phyloP scores from a whole-genome alignment of 352 stramenopile genomes.

The Globisporangium mamillatum region DNA sequence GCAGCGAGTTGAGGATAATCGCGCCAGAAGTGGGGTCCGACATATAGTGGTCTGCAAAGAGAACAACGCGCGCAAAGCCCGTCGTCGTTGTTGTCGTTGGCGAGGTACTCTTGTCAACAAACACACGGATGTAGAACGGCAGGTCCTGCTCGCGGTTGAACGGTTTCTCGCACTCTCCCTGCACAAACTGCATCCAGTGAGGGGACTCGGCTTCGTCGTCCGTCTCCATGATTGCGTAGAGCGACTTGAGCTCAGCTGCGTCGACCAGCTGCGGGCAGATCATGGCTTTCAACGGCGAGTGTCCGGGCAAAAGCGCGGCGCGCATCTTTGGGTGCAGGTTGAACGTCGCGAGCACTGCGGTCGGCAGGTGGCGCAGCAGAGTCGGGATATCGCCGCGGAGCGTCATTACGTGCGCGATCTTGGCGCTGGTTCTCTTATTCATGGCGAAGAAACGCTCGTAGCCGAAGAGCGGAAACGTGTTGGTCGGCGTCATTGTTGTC shows the following conservation, averaged over 20 bases:
- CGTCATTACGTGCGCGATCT: conserved; percentile 49
- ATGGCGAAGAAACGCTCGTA: conserved; percentile 75
- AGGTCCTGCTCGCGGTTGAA: conserved; percentile 44
- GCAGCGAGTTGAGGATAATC: conserved; percentile 45
- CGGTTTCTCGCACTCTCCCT: conserved; percentile 40
- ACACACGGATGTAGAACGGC: conserved; percentile 43
- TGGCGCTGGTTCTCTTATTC: conserved; percentile 37
- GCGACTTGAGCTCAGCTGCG: conserved; percentile 33
- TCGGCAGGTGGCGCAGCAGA: conserved; percentile 35
- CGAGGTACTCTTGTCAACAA: conserved; percentile 23
- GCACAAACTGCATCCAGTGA: conserved; percentile 46
- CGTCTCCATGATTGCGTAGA: conserved; percentile 31
- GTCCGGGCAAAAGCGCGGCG: conserved; percentile 32
- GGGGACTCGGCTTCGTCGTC: conserved; percentile 32
- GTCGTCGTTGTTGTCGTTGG: conserved; percentile 13
- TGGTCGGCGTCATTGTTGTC: conserved; percentile 22
- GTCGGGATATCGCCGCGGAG: conserved; percentile 39
- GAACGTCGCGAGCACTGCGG: conserved; percentile 45
- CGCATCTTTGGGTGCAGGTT: conserved; percentile 64
- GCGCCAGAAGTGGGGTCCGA: conserved; percentile 41
- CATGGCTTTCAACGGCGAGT: conserved; percentile 44
- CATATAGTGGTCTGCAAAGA: conserved; percentile 68
- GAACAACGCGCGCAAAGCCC: conserved; percentile 39
- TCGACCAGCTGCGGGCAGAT: conserved; percentile 46
- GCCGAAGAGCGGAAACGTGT: conserved; percentile 51